Evolutionary conservation across 129 eudicot genomes (phyloP), one percentile per base, ranked within the genome.

Genomic region (Mikania micrantha): DNA sequence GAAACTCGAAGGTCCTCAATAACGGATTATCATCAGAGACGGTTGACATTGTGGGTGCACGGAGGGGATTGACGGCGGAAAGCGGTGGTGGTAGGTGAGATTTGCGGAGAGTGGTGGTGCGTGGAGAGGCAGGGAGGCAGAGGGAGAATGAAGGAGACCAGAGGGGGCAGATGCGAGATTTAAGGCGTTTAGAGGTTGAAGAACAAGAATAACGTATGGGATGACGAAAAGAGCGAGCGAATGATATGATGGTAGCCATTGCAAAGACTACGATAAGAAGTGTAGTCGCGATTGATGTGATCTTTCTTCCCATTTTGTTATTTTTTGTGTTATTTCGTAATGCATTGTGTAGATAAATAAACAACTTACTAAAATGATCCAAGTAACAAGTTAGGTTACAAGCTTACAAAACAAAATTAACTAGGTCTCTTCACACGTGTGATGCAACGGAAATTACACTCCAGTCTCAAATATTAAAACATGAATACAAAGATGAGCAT

Each of bases 1-100:
- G 99, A 71, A 93, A 93, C 38, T 77, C 76, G 32, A 89, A 93
- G 77, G 83, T 91, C 77, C 72, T 80, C 76, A 93, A 50, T 0
- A 93, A 79, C 40, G 96, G 94, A 81, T 89, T 86, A 5, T 36
- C 71, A 3, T 54, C 60, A 6, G 50, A 29, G 12, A 35, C 31
- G 2, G 61, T 74, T 19, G 79, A 41, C 79, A 74, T 75, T 44
- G 66, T 0, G 41, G 69, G 44, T 3, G 58, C 67, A 45, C 82
- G 82, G 72, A 70, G 57, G 42, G 40, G 25, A 17, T 58, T 70
- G 69, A 78, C 10, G 42, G 79, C 29, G 66, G 56, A 11, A 65
- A 10, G 48, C 35, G 24, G 50, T 29, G 73, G 7, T 32, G 48
- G 48, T 6, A 0, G 12, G 50, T 4, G 25, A 19, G 71, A 36